Evolutionary conservation across 345 rosid genomes (phyloP).

Genomic region (Hibiscus tridactylites): DNA sequence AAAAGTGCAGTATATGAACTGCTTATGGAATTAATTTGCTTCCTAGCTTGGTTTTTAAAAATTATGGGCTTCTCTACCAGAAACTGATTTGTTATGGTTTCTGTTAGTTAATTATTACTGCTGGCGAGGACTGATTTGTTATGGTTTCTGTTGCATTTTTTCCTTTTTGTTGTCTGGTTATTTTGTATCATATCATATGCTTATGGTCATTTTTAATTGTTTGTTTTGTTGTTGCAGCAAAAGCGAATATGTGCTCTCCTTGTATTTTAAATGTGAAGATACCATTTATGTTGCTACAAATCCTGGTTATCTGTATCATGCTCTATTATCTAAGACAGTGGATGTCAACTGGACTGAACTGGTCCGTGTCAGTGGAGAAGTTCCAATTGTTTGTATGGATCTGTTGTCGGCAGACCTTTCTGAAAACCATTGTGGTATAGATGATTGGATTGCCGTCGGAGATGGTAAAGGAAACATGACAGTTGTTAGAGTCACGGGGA

Average conservation of each 20-base stretch:
- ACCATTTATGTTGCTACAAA: slow-evolving; percentile 76
- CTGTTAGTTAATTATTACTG: slow-evolving; percentile 69
- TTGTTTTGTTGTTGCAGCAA: slow-evolving; percentile 53
- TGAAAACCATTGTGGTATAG: slow-evolving; percentile 31
- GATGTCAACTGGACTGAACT: slow-evolving; percentile 68
- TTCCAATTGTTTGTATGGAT: slow-evolving; percentile 81
- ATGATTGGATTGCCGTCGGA: slow-evolving; percentile 91
- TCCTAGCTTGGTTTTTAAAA: not conserved
- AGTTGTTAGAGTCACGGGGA: slow-evolving; percentile 46
- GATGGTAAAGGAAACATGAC: slow-evolving; percentile 90
- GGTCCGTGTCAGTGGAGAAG: slow-evolving; percentile 46
- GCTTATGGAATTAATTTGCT: not conserved
- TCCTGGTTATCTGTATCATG: slow-evolving; percentile 74
- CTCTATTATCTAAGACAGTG: slow-evolving; percentile 33
- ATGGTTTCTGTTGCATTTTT: not conserved
- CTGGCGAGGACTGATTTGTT: slow-evolving; percentile 73
- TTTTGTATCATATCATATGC: slow-evolving; percentile 2
- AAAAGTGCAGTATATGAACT: not conserved
- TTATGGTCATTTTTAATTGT: not conserved
- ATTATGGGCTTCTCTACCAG: not conserved
- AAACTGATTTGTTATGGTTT: slow-evolving; percentile 15
- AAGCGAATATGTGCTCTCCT: slow-evolving; percentile 91
- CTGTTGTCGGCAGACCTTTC: slow-evolving; percentile 37
- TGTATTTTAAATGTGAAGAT: slow-evolving; percentile 62
- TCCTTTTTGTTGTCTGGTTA: too few relatives aligned